A percentile compares a stretch with the other conserved stretches of the same genome.
phyloP scores from a whole-genome alignment of 441 rosid genomes.

The Pelargonium citronellum region DNA sequence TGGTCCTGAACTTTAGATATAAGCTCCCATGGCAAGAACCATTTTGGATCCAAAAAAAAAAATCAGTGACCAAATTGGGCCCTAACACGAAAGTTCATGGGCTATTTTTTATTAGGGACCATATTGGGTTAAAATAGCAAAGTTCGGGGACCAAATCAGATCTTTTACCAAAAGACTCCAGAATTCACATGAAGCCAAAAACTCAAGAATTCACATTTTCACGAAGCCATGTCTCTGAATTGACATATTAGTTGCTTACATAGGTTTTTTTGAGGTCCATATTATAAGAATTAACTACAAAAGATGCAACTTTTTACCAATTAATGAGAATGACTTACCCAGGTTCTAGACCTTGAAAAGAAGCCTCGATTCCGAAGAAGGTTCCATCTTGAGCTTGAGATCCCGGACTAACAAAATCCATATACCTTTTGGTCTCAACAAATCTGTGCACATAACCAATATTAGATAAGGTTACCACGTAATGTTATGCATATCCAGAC shows the following conservation, averaged over 20 bases:
- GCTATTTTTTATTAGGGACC: too few relatives aligned
- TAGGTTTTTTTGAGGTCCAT: too few relatives aligned
- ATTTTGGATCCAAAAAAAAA: too few relatives aligned
- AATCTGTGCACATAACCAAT: constrained; percentile 34
- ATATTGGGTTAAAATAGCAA: too few relatives aligned
- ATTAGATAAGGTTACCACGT: background rate
- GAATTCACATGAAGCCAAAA: too few relatives aligned
- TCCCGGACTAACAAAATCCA: constrained; percentile 78
- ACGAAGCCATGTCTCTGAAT: background rate
- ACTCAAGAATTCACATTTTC: background rate
- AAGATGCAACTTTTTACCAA: background rate
- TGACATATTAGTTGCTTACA: background rate
- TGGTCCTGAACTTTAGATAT: too few relatives aligned
- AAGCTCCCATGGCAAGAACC: too few relatives aligned
- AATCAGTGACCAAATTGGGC: too few relatives aligned
- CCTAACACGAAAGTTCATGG: too few relatives aligned
- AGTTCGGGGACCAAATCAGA: too few relatives aligned
- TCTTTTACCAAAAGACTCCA: too few relatives aligned
- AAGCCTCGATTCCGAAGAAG: constrained; percentile 77
- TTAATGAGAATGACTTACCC: constrained; percentile 42
- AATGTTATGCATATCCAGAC: too few relatives aligned
- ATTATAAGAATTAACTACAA: background rate
- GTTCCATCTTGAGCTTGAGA: constrained; percentile 78
- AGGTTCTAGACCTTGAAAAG: constrained; percentile 77
- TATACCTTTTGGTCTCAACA: constrained; percentile 84